phyloP scores from a whole-genome alignment of 2,329 filamentous ascomycete species.

The Apiospora koreana region DNA sequence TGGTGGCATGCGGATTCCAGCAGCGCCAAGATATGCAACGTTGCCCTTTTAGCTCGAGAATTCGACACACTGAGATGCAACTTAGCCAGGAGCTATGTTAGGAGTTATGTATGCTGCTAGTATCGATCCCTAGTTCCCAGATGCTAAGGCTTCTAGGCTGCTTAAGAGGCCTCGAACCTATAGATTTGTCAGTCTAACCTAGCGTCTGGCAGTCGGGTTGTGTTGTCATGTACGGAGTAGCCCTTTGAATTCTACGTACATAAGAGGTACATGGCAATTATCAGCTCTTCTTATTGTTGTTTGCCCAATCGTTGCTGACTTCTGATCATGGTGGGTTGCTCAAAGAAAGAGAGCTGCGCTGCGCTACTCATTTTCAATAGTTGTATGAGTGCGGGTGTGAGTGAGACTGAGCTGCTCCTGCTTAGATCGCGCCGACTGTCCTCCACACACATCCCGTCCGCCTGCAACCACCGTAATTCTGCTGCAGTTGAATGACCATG shows the following conservation, averaged over 20 bases:
- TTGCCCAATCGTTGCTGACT: not conserved
- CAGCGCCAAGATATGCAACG: constrained; percentile 3
- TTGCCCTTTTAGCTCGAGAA: not conserved
- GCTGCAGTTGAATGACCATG: not conserved
- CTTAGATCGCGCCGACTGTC: not conserved
- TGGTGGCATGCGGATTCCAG: not conserved
- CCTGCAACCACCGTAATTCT: not conserved
- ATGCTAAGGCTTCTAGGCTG: not conserved
- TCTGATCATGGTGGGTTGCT: not conserved
- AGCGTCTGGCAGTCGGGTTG: not conserved
- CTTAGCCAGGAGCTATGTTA: not conserved
- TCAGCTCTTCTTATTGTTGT: not conserved
- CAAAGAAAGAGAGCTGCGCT: not conserved
- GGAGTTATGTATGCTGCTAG: not conserved
- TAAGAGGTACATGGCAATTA: not conserved
- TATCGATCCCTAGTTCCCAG: not conserved
- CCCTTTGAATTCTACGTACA: not conserved
- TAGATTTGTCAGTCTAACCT: not conserved
- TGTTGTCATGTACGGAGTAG: not conserved
- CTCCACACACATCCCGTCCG: not conserved
- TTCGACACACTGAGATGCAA: not conserved
- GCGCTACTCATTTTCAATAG: not conserved
- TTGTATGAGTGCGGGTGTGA: not conserved
- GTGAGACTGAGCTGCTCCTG: not conserved
- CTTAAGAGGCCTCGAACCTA: not conserved